Percentiles rank a stretch among this genome's conserved stretches.
Evolutionary conservation across 2,329 filamentous ascomycete genomes (phyloP).

Genomic region (Talaromyces sp.): DNA sequence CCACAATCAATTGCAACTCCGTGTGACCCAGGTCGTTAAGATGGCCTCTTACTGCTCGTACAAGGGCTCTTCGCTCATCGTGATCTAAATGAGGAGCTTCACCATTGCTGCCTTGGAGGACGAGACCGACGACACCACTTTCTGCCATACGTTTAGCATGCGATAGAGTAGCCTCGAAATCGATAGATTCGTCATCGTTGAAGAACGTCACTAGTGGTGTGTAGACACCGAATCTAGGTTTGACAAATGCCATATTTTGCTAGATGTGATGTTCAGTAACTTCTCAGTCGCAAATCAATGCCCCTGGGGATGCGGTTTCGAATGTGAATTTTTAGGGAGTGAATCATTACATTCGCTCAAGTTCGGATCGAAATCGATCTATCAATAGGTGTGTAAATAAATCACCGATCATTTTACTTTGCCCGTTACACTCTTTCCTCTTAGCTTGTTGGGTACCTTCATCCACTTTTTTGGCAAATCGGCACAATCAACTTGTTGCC

Average conservation of each 20-base stretch:
- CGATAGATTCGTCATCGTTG: slow-evolving; percentile 42
- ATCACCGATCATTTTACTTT: background rate
- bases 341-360: background rate
- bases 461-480: background rate
- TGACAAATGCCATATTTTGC: slow-evolving; percentile 1
- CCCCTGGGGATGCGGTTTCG: background rate
- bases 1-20: slow-evolving; percentile 57
- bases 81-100: slow-evolving; percentile 51
- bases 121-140: slow-evolving; percentile 43
- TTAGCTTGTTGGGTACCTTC: background rate
- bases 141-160: slow-evolving; percentile 46
- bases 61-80: slow-evolving; percentile 49
- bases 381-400: background rate
- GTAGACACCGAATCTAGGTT: slow-evolving; percentile 36
- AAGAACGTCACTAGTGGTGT: slow-evolving; percentile 49
- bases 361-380: background rate
- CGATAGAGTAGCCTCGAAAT: slow-evolving; percentile 39
- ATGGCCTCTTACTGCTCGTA: slow-evolving; percentile 47
- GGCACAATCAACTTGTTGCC: background rate
- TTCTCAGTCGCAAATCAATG: background rate
- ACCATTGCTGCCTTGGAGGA: slow-evolving; percentile 49
- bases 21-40: background rate
- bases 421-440: background rate
- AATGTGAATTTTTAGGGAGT: no score
- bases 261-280: background rate